phyloP scores from a whole-genome alignment of 257 asterid species.

The Pogostemon cablin region DNA sequence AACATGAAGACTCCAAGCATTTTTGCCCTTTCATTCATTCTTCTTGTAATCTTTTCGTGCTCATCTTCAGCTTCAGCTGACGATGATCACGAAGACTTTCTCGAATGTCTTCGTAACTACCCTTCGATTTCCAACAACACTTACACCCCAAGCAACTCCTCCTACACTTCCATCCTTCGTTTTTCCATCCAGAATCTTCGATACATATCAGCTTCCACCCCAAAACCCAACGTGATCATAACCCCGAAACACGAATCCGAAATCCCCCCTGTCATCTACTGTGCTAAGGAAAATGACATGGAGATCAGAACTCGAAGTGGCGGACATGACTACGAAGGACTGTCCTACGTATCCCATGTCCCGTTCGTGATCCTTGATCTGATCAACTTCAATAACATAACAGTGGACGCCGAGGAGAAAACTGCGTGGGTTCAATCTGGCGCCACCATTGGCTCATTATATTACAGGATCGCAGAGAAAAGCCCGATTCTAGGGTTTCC shows the following conservation, averaged over 20 bases:
- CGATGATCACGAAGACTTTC: not conserved
- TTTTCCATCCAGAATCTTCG: constrained; percentile 3
- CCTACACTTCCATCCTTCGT: constrained; percentile 12
- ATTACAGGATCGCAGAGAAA: constrained; percentile 9
- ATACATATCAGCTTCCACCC: not conserved
- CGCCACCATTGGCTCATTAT: constrained; percentile 27
- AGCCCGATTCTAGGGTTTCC: constrained; percentile 30
- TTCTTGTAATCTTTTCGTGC: not conserved
- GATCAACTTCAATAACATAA: constrained; percentile 15
- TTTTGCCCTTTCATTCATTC: not conserved
- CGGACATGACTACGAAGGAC: constrained; percentile 33
- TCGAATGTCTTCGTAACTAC: constrained; percentile 23
- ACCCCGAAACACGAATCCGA: constrained; percentile 35
- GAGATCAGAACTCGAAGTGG: constrained; percentile 37
- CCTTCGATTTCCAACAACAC: constrained; percentile 15
- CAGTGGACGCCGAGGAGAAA: constrained; percentile 5
- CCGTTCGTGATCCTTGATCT: constrained; percentile 36
- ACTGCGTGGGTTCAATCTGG: constrained; percentile 36
- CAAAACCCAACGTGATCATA: constrained; percentile 17
- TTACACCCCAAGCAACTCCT: constrained; percentile 26
- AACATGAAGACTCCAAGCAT: constrained; percentile 10
- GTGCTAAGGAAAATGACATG: constrained; percentile 21
- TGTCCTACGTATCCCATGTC: constrained; percentile 26
- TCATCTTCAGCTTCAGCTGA: not conserved
- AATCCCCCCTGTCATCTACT: constrained; percentile 23